Conservation (phyloP, 2,329 filamentous ascomycete genomes). For the Colletotrichum horii region DNA sequence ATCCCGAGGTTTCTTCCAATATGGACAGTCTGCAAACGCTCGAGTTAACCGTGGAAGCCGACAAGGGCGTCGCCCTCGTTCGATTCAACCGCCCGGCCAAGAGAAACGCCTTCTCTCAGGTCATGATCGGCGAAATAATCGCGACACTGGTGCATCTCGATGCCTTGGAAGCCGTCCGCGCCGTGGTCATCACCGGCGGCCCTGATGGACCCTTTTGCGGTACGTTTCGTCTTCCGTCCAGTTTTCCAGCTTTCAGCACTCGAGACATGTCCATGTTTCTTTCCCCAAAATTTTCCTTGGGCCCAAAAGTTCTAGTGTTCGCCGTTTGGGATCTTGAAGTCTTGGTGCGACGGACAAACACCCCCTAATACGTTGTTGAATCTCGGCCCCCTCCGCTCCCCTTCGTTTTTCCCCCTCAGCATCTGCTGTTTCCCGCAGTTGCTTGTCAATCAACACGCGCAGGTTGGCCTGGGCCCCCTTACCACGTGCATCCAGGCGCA, state of each 20-base stretch:
- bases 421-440: background rate
- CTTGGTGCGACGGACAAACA: background rate
- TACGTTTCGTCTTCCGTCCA: constrained; percentile 23
- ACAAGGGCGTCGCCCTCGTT: constrained; percentile 16
- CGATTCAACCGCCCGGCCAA: constrained; percentile 53
- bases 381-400: background rate
- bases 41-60: constrained; percentile 4
- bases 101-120: constrained; percentile 62
- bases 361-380: background rate
- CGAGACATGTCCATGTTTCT: background rate
- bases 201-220: constrained; percentile 39
- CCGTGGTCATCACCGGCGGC: constrained; percentile 41
- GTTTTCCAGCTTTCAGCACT: background rate
- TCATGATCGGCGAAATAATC: constrained; percentile 52
- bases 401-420: background rate
- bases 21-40: constrained; percentile 20
- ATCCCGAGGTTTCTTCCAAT: background rate
- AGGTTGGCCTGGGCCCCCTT: background rate
- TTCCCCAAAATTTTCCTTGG: background rate
- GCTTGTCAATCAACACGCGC: background rate
- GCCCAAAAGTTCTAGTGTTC: background rate
- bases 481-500: background rate
- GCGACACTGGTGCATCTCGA: constrained; percentile 19
- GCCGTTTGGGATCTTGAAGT: background rate
- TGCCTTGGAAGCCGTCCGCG: constrained; percentile 30